Base-by-base conservation (phyloP, 441 rosid genomes). In the California macrophylla region DNA sequence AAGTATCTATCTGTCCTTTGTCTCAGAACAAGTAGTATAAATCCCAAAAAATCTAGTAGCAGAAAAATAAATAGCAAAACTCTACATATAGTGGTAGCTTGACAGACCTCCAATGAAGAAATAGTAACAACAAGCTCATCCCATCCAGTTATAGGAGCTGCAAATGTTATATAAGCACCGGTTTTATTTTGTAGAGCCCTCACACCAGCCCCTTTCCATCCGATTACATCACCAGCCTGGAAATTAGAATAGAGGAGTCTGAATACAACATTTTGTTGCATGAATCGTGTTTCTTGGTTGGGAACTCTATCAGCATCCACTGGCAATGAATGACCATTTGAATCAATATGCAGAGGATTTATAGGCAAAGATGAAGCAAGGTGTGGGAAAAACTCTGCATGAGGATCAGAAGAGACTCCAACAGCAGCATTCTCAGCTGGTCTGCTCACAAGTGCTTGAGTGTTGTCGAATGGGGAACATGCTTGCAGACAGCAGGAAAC, bases 181-280 rank as follows among this genome's bases (percentile, higher is more conserved):
- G 90, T 72, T 70, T 79, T 77, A 65, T 84, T 83, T 79, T 86
- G 79, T 68, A 89, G 69, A 76, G 83, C 78, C 81, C 85, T 82
- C 63, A 89, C 82, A 52, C 75, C 69, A 47, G 78, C 76, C 64
- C 94, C 92, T 75, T 42, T 80, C 75, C 75, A 83, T 64, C 94
- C 94, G 72, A 89, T 89, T 15, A 87, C 82, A 64, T 83, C 83
- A 18, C 90, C 89, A 26, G 87, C 86, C 61, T 77, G 81, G 26
- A 47, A 32, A 77, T 72, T 68, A 15, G 92, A 76, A 73, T 82
- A 84, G 42, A 89, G 79, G 29, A 89, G 32, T 69, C 84, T 84
- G 34, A 81, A 87, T 54, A 81, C 84, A 74, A 89, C 86, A 62
- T 82, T 77, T 8, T 69, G 47, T 18, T 65, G 66, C 7, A 67